These are phyloP conservation scores for Quercus variabilis DNA, from an alignment of 306 rosid genomes.

Conservation along the genomic window DNA sequence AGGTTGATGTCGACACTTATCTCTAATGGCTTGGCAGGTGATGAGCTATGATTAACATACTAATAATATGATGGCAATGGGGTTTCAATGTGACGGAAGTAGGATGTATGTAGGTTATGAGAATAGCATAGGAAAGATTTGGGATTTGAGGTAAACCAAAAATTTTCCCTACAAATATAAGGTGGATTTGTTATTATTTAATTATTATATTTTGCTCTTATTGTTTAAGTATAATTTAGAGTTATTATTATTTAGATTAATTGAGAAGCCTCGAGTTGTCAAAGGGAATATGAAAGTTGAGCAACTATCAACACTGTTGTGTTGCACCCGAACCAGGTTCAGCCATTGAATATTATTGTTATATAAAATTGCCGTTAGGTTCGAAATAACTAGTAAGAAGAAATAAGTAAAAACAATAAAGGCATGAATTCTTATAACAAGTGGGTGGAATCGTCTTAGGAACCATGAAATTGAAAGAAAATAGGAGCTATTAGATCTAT, in stretches of 20 bases:
- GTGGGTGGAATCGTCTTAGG: background rate
- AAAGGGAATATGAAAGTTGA: conserved; percentile 97
- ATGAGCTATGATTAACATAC: conserved; percentile 96
- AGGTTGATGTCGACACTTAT: conserved; percentile 1
- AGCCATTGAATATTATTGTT: conserved; percentile 6
- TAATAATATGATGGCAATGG: conserved; percentile 93
- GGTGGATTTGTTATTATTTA: too few relatives aligned
- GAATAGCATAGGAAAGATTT: too few relatives aligned
- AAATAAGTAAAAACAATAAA: background rate
- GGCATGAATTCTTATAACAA: conserved; percentile 6
- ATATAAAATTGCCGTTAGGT: background rate
- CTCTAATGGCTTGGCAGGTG: conserved; percentile 45
- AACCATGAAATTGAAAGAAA: too few relatives aligned
- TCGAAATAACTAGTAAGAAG: background rate
- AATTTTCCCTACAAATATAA: too few relatives aligned
- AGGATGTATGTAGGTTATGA: too few relatives aligned
- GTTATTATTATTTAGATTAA: conserved; percentile 20
- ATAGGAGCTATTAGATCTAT: too few relatives aligned
- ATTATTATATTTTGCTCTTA: background rate
- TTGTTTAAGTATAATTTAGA: background rate
- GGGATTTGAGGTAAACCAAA: too few relatives aligned
- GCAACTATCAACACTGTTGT: conserved; percentile 97
- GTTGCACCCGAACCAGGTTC: conserved; percentile 94
- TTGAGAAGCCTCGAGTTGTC: conserved; percentile 92
- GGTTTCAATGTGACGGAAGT: conserved; percentile 48